Percentiles rank a stretch among this genome's conserved stretches.
Evolutionary conservation across 805 yeast species (phyloP).

Genomic region (Tetrapisispora taiwanensis): DNA sequence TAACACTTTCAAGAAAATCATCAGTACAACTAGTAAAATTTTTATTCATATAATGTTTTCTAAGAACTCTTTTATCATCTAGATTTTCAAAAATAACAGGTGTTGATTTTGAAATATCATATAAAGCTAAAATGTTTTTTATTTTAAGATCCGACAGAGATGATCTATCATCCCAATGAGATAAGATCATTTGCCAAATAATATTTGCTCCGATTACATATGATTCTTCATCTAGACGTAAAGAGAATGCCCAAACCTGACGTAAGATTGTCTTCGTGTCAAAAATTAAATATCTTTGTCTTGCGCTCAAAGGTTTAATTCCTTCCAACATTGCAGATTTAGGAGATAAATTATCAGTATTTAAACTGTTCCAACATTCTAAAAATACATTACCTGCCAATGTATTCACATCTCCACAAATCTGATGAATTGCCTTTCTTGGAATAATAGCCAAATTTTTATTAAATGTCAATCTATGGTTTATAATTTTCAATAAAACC

Average conservation of each 20-base stretch:
- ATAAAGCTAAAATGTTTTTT: slow-evolving; percentile 12
- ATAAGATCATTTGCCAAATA: slow-evolving; percentile 37
- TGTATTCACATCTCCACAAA: slow-evolving; percentile 49
- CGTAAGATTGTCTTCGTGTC: slow-evolving; percentile 51
- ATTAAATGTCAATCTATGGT: slow-evolving; percentile 57
- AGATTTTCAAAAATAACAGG: slow-evolving; percentile 16
- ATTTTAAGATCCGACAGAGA: not conserved
- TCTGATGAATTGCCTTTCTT: slow-evolving; percentile 53
- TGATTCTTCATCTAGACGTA: slow-evolving; percentile 55
- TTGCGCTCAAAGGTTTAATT: slow-evolving; percentile 53
- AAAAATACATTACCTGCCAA: not conserved
- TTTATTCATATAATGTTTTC: slow-evolving; percentile 11
- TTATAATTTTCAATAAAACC: slow-evolving; percentile 46
- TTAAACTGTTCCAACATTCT: slow-evolving; percentile 62
- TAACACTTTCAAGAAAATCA: slow-evolving; percentile 44
- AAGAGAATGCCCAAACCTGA: slow-evolving; percentile 33
- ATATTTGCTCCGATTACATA: slow-evolving; percentile 54
- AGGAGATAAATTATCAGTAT: slow-evolving; percentile 48
- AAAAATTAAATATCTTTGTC: slow-evolving; percentile 54
- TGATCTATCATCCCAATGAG: not conserved
- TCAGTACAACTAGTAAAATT: slow-evolving; percentile 42
- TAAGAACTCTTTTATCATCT: slow-evolving; percentile 15
- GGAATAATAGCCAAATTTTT: slow-evolving; percentile 67
- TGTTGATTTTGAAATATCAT: slow-evolving; percentile 20
- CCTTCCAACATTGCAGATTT: slow-evolving; percentile 47